phyloP scores from a whole-genome alignment of 202 grass and related monocot species.

The Setaria italica region DNA sequence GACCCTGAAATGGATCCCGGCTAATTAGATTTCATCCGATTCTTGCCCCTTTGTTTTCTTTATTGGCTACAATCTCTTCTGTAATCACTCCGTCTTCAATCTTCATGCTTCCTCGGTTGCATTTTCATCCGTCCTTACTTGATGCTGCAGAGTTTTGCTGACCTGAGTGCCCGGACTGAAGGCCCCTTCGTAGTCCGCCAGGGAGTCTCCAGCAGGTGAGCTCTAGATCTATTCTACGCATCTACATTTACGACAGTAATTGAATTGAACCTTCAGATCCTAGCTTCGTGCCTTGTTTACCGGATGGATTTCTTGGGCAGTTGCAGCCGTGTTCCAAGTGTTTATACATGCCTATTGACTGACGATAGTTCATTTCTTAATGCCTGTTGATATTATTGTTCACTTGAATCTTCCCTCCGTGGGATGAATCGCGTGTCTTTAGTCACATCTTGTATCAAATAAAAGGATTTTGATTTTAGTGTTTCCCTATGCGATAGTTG shows the following conservation, averaged over 20 bases:
- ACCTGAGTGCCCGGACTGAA: not conserved
- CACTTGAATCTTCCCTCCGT: not conserved
- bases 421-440: not conserved
- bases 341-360: not conserved
- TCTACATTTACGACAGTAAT: not conserved
- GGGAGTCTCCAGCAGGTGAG: slow-evolving; percentile 13
- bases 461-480: not conserved
- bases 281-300: not conserved
- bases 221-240: not conserved
- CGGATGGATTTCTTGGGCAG: not conserved
- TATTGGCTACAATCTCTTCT: not conserved
- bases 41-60: not conserved
- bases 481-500: too few relatives aligned
- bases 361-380: not conserved
- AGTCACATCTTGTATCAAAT: not conserved
- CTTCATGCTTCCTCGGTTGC: not conserved
- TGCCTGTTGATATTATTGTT: not conserved
- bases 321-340: not conserved
- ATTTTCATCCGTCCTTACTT: not conserved
- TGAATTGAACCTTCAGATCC: not conserved
- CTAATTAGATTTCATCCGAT: not conserved
- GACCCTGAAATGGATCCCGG: not conserved
- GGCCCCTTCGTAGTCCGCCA: not conserved
- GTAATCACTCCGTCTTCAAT: not conserved
- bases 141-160: not conserved